Evolutionary conservation across 2,329 filamentous ascomycete genomes (phyloP), one percentile per base, ranked within the genome.

Genomic region (Penicillium sp.): DNA sequence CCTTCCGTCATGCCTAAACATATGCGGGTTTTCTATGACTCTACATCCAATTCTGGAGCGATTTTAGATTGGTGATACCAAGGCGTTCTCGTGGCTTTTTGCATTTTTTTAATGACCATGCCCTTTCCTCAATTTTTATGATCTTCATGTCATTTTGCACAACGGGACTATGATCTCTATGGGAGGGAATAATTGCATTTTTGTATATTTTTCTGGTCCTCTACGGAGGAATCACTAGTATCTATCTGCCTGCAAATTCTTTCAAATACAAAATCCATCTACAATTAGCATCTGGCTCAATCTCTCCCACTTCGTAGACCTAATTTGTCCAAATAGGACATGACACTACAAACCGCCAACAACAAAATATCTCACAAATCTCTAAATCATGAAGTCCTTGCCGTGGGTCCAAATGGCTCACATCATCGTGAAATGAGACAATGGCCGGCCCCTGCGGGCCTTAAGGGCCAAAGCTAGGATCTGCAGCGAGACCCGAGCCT

Each of bases 1-100:
- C 73, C 3, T 75, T 69, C 70, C 72, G 73, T 52, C 73, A 75
- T 55, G 69, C 68, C 35, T 73, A 70, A 70, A 59, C 13, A 8
- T 21, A 25, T n/a, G 15, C 19, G 49, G 17, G 9, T 35, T 49
- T 36, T 41, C 38, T 51, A 44, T 44, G 54, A 59, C 47, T 49
- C 53, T 54, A 39, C 44, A 53, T 53, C 55, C 25, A 47, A 13
- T 50, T 36, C 23, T 56, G 57, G 61, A 65, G 59, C 64, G 61
- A 63, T 60, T 53, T 61, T 67, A 61, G 52, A 66, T 48, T 59
- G 43, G 52, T 31, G 54, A 66, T 67, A 65, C 59, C 56, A 60
- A 53, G 65, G 63, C 65, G 65, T 67, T 61, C 19, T 49, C 7
- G 15, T 59, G 39, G 29, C 15, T 56, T 57, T 53, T 57, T 53